Base-by-base conservation (phyloP, 2,329 filamentous ascomycete species). In the Colletotrichum sojae region DNA sequence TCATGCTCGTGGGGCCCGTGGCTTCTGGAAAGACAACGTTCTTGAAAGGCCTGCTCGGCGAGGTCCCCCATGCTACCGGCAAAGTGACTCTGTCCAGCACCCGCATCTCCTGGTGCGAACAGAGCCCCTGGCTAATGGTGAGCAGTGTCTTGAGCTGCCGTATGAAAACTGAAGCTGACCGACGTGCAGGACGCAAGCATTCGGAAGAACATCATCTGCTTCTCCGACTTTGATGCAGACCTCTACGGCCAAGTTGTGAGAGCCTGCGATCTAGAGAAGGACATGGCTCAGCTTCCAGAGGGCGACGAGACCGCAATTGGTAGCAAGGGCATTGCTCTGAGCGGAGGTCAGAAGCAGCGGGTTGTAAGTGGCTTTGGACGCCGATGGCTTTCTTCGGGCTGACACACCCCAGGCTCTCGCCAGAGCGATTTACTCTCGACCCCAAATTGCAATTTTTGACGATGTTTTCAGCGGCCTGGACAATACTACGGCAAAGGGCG, bases 341-440 rank as follows among this genome's bases (percentile, higher is more conserved):
- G 82, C 4, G 84, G 84, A 8, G 84, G 84, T 0, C 84, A 86
- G 70, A 82, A 80, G 69, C 81, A 83, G 59, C 78, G 82, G 13
- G 75, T 84, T 8, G 80, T 77, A 73, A 77, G 75, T 51, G 0
- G 2, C 18, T n/a, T 12, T 15, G 25, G 3, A 20, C 31, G 31
- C 31, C 31, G 2, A 36, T 10, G 3, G 31, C 8, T 10, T 36
- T 36, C 8, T 10, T 10, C 10, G 8, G 10, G 31, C 56, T 70
- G 6, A 69, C 70, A 16, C 15, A 6, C 63, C 54, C 15, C 16
- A 81, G 80, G 74, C 81, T 3, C 65, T 83, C 49, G 80, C 81
- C 0, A 75, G 81, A 40, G 81, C 81, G 6, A 58, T 82, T 1
- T 83, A 83, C 52, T 78, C 79, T 0, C 73, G 76, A 4, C 75